phyloP scores from a whole-genome alignment of 2,329 filamentous ascomycete genomes.

The Thielaviopsis musarum region DNA sequence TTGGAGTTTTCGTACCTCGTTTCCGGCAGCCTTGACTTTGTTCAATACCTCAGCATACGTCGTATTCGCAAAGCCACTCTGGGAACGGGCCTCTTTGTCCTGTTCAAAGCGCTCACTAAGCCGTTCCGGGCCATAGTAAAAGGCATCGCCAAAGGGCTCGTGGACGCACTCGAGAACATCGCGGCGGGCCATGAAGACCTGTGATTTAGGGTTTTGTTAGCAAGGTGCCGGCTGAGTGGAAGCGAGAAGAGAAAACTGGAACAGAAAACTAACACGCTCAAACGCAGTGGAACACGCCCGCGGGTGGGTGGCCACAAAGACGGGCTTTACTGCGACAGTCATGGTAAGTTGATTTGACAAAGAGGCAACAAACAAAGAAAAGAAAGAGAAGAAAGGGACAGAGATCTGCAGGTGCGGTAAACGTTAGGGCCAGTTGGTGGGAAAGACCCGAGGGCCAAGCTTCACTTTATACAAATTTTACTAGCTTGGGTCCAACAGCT shows the following conservation, averaged over 20 bases:
- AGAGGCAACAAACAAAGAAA: conserved; percentile 14
- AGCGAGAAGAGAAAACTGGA: conserved; percentile 4
- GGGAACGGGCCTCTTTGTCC: conserved; percentile 37
- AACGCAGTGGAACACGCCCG: conserved; percentile 93
- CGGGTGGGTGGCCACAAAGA: conserved; percentile 89
- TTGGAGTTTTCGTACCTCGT: conserved; percentile 38
- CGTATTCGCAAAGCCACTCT: conserved; percentile 49
- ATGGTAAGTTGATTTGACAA: conserved; percentile 8
- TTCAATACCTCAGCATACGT: conserved; percentile 69
- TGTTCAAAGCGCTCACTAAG: conserved; percentile 63
- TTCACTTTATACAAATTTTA: not conserved
- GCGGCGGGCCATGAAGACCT: conserved; percentile 93
- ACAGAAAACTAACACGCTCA: conserved; percentile 51
- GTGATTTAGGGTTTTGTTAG: conserved; percentile 2
- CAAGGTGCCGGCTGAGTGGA: not conserved
- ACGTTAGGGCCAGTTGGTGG: not conserved
- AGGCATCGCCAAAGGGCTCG: conserved; percentile 93
- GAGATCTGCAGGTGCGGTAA: not conserved
- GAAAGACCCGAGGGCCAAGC: not conserved
- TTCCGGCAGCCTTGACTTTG: conserved; percentile 51
- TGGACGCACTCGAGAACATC: conserved; percentile 72
- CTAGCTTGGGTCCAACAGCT: not conserved
- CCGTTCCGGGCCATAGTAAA: conserved; percentile 87
- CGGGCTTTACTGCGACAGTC: conserved; percentile 49
- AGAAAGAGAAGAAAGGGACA: not conserved